Percentiles rank a stretch among this genome's conserved stretches.
These are phyloP conservation scores for Pichia sp. DNA, from an alignment of 1,139 yeast genomes.

Conservation along the genomic window DNA sequence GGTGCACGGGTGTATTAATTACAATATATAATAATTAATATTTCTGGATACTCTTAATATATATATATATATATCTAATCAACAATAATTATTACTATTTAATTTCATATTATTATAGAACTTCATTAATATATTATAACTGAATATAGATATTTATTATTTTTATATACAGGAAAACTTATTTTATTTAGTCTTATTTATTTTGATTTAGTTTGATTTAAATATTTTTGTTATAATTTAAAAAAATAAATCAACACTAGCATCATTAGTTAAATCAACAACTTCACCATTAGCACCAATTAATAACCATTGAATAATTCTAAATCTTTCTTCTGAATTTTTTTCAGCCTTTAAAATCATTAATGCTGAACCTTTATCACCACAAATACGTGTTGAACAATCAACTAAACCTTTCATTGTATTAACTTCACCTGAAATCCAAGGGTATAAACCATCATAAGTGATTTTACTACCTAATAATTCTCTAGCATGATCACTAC, in stretches of 20 bases:
- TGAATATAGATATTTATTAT: too few species aligned
- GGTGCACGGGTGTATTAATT: too few species aligned
- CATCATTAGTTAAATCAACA: slow-evolving; percentile 49
- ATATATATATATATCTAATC: too few species aligned
- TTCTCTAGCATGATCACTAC: slow-evolving; percentile 63
- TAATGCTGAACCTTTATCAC: slow-evolving; percentile 47
- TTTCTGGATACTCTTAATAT: too few species aligned
- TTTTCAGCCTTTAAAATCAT: slow-evolving; percentile 56
- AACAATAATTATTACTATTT: too few species aligned
- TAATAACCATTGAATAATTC: slow-evolving; percentile 55
- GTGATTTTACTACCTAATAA: slow-evolving; percentile 70
- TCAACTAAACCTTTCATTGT: slow-evolving; percentile 79
- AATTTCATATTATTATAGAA: too few species aligned
- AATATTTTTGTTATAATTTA: neutral
- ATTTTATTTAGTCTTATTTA: too few species aligned
- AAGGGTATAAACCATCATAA: slow-evolving; percentile 68
- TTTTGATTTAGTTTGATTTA: too few species aligned
- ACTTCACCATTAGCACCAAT: slow-evolving; percentile 36
- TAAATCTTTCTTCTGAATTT: slow-evolving; percentile 49
- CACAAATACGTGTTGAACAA: slow-evolving; percentile 63
- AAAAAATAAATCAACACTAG: slow-evolving; percentile 34
- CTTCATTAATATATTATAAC: too few species aligned
- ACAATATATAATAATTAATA: too few species aligned
- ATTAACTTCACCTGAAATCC: slow-evolving; percentile 83
- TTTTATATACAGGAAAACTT: too few species aligned